Evolutionary conservation across 306 rosid species (phyloP).

Genomic region (Abrus pulchellus): DNA sequence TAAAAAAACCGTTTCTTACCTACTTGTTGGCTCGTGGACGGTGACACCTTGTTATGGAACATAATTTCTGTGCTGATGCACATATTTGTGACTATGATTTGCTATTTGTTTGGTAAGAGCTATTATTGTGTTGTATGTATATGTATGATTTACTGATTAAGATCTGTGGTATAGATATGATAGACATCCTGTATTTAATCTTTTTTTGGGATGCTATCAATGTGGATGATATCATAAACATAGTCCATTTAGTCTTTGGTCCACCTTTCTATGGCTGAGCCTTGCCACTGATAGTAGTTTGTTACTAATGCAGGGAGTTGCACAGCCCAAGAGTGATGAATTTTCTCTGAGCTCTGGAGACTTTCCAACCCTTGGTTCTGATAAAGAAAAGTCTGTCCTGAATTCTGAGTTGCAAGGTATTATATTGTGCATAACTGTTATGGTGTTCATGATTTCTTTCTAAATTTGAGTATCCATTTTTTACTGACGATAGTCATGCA

Average conservation of each 20-base stretch:
- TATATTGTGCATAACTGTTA: slow-evolving; percentile 33
- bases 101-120: slow-evolving; percentile 10
- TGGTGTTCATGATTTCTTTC: slow-evolving; percentile 7
- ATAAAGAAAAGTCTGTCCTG: slow-evolving; percentile 73
- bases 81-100: slow-evolving; percentile 10
- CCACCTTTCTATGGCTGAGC: background rate
- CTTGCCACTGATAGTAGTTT: slow-evolving; percentile 19
- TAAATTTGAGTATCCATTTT: background rate
- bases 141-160: slow-evolving; percentile 28
- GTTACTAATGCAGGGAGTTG: slow-evolving; percentile 65
- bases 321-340: slow-evolving; percentile 66
- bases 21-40: slow-evolving; percentile 15
- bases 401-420: slow-evolving; percentile 74
- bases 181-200: background rate
- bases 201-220: background rate
- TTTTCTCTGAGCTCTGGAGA: slow-evolving; percentile 93
- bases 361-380: slow-evolving; percentile 97
- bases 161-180: slow-evolving; percentile 6
- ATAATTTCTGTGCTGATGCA: slow-evolving; percentile 17
- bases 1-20: slow-evolving; percentile 1
- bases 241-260: slow-evolving; percentile 5
- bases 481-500: background rate
- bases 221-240: background rate
- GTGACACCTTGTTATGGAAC: background rate
- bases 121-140: slow-evolving; percentile 18